These are phyloP conservation scores for Pichia cabralensis DNA, from an alignment of 805 yeast species.

Conservation along the genomic window DNA sequence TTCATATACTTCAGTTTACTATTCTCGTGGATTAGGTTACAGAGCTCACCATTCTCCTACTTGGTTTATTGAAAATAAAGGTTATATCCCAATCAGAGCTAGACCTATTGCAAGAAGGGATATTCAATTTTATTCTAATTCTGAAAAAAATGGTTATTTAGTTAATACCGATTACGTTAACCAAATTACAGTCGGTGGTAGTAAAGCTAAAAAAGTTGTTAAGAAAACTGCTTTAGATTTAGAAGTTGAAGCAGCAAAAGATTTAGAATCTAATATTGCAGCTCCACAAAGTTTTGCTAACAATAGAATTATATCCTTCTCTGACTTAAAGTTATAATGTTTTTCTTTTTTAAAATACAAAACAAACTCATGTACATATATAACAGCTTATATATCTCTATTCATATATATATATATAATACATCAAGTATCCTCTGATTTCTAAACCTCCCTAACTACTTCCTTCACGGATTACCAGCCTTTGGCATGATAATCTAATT, in stretches of 20 bases:
- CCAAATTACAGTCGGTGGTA: constrained; percentile 17
- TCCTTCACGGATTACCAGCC: constrained; percentile 36
- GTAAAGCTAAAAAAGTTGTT: constrained; percentile 7
- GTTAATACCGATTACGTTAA: constrained; percentile 28
- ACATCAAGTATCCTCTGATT: no score
- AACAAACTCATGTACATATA: no score
- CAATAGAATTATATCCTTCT: constrained; percentile 17
- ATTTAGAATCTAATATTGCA: constrained; percentile 1
- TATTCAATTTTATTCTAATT: constrained; percentile 65
- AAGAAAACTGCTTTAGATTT: constrained; percentile 16
- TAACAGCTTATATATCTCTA: no score
- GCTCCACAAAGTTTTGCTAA: constrained; percentile 12
- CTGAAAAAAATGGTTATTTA: constrained; percentile 68
- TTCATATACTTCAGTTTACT: constrained; percentile 62
- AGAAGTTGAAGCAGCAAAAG: constrained; percentile 14
- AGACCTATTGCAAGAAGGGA: constrained; percentile 79
- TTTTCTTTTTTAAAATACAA: no score
- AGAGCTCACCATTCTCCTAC: constrained; percentile 72
- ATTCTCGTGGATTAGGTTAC: constrained; percentile 49
- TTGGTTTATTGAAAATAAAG: constrained; percentile 56
- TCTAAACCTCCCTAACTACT: no score
- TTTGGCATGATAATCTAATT: constrained; percentile 31
- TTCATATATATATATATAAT: neutral
- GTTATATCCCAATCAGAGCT: constrained; percentile 74
- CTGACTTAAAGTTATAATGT: constrained; percentile 18